Percentiles rank a stretch among this genome's conserved stretches.
Conservation (phyloP, 2,329 filamentous ascomycete genomes). For the Fusarium xylarioides region DNA sequence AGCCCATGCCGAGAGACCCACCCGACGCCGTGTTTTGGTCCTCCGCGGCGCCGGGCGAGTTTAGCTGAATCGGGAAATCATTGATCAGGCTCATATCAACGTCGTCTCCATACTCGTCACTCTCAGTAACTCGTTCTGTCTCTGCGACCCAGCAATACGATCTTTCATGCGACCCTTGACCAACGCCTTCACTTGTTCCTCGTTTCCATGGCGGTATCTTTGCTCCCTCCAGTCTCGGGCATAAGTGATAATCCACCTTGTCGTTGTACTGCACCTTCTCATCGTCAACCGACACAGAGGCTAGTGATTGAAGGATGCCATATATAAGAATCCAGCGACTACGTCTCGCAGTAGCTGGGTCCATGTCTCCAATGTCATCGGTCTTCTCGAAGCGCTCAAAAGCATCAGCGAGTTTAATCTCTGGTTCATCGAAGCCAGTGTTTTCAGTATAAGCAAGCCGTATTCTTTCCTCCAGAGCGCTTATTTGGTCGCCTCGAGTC, state of each 20-base stretch:
- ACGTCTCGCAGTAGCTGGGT: slow-evolving; percentile 64
- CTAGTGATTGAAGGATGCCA: slow-evolving; percentile 67
- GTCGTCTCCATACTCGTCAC: slow-evolving; percentile 5
- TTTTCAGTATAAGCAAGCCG: slow-evolving; percentile 68
- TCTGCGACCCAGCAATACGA: slow-evolving; percentile 63
- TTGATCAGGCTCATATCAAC: slow-evolving; percentile 9
- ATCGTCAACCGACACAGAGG: slow-evolving; percentile 66
- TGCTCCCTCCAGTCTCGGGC: slow-evolving; percentile 55
- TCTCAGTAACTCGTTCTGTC: slow-evolving; percentile 34
- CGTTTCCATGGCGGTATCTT: slow-evolving; percentile 63
- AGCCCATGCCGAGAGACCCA: slow-evolving; percentile 15
- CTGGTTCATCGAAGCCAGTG: slow-evolving; percentile 66
- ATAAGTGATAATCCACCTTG: slow-evolving; percentile 66
- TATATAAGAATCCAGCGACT: slow-evolving; percentile 71
- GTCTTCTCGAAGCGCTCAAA: slow-evolving; percentile 66
- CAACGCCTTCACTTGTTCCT: slow-evolving; percentile 16
- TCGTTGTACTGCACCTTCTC: slow-evolving; percentile 62
- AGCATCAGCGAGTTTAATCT: slow-evolving; percentile 64
- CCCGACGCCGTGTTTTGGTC: slow-evolving; percentile 12
- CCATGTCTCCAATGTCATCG: slow-evolving; percentile 59
- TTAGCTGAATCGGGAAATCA: slow-evolving; percentile 15
- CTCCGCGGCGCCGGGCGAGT: slow-evolving; percentile 8
- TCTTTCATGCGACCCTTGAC: slow-evolving; percentile 58
- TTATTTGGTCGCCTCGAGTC: slow-evolving; percentile 24
- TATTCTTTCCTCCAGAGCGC: slow-evolving; percentile 57